These are phyloP conservation scores for Psilocybe sp. DNA, from an alignment of 768 basidiomycete genomes.

Conservation along the genomic window DNA sequence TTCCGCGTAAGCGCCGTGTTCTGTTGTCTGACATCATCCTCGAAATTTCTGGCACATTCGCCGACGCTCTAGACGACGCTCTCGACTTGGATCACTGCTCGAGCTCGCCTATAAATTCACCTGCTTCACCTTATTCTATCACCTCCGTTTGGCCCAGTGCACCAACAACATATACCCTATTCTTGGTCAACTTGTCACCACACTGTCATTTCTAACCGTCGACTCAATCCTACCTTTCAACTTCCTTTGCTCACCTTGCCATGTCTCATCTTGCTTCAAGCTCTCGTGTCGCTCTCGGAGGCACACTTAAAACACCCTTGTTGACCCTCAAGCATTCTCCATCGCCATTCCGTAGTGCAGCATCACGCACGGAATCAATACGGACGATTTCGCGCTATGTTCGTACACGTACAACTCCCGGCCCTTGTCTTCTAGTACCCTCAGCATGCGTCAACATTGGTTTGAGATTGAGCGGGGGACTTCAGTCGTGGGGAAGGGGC, in stretches of 20 bases:
- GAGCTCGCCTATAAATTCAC: background rate
- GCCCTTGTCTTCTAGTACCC: conserved; percentile 24
- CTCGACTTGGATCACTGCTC: background rate
- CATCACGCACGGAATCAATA: background rate
- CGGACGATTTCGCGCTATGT: conserved; percentile 11
- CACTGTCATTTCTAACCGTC: no score
- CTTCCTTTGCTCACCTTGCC: no score
- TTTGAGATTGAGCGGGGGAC: background rate
- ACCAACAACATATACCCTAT: no score
- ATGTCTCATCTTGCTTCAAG: no score
- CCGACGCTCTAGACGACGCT: background rate
- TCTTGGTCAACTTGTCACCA: no score
- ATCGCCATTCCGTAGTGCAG: background rate
- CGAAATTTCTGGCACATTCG: conserved; percentile 14
- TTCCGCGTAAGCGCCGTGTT: background rate
- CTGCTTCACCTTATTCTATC: no score
- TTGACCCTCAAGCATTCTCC: no score
- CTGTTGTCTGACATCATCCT: conserved; percentile 1
- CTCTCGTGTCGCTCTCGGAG: no score
- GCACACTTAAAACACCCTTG: no score
- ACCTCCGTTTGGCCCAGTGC: no score
- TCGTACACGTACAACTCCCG: conserved; percentile 19
- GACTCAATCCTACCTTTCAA: no score
- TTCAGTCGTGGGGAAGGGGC: conserved; percentile 10
- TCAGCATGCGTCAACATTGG: conserved; percentile 16